Conservation (phyloP, 176 grass and related monocot genomes). For the Poa pratensis region DNA sequence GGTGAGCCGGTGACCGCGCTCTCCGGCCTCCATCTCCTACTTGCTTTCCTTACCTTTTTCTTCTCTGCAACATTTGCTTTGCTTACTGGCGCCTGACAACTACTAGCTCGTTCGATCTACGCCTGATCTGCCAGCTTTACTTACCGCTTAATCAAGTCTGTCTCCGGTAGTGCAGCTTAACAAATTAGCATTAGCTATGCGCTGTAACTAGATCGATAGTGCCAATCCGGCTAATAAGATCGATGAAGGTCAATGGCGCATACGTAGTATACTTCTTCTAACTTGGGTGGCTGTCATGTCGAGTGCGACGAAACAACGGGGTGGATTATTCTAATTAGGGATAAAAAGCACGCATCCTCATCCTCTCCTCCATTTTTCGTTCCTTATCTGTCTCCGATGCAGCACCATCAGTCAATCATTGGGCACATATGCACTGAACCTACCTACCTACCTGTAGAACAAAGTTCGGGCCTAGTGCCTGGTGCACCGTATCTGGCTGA, state of each 20-base stretch:
- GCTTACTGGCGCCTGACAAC: not conserved
- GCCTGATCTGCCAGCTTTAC: not conserved
- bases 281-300: not conserved
- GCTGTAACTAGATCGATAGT: not conserved
- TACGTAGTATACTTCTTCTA: not conserved
- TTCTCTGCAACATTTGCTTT: not conserved
- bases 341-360: not conserved
- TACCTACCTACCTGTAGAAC: not conserved
- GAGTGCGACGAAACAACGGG: not conserved
- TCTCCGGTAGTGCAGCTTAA: not conserved
- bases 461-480: not conserved
- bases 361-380: not conserved
- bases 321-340: not conserved
- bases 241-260: constrained; percentile 5
- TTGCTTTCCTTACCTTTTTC: not conserved
- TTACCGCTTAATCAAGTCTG: not conserved
- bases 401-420: not conserved
- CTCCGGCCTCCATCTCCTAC: not conserved
- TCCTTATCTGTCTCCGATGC: no score
- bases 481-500: not conserved
- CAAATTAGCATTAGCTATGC: no score
- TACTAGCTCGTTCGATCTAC: not conserved
- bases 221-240: no score
- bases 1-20: not conserved
- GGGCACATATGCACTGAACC: not conserved